These are phyloP conservation scores for Lyophyllum shimeji DNA, from an alignment of 768 basidiomycete genomes.

Conservation along the genomic window DNA sequence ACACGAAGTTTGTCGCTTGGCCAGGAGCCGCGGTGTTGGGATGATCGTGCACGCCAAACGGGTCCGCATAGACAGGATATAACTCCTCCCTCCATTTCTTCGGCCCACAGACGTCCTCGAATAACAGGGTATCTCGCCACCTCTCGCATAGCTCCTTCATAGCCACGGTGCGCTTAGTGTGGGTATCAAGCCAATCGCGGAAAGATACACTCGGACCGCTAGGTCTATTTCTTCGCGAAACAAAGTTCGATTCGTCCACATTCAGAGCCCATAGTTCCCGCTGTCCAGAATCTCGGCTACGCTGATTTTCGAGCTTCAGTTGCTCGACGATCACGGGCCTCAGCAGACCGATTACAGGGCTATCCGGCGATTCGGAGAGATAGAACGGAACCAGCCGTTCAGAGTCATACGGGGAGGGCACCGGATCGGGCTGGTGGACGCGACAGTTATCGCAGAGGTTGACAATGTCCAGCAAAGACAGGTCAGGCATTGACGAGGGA, in stretches of 20 bases:
- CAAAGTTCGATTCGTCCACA: conserved; percentile 25
- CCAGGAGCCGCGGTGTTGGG: conserved; percentile 32
- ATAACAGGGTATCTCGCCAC: conserved; percentile 70
- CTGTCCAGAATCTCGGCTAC: conserved; percentile 23
- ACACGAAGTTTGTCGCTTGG: conserved; percentile 61
- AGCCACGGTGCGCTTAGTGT: conserved; percentile 55
- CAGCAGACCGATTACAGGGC: conserved; percentile 62
- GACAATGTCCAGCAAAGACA: conserved; percentile 63
- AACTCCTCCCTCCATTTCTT: conserved; percentile 84
- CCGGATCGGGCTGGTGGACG: conserved; percentile 27
- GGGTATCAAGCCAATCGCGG: conserved; percentile 48
- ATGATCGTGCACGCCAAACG: conserved; percentile 60
- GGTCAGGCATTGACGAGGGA: conserved; percentile 6
- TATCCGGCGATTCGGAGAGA: conserved; percentile 47
- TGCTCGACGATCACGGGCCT: conserved; percentile 55
- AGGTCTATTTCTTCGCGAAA: conserved; percentile 17
- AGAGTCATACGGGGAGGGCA: conserved; percentile 29
- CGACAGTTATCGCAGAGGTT: conserved; percentile 72
- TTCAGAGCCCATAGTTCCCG: conserved; percentile 42
- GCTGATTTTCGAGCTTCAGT: conserved; percentile 50
- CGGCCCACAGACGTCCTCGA: conserved; percentile 65
- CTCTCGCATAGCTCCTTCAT: conserved; percentile 70
- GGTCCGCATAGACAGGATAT: conserved; percentile 75
- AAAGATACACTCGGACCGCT: conserved; percentile 48
- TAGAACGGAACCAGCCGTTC: conserved; percentile 57